A percentile compares a stretch with the other conserved stretches of the same genome.
Conservation (phyloP, 176 grass and related monocot species). For the Musa acuminata region DNA sequence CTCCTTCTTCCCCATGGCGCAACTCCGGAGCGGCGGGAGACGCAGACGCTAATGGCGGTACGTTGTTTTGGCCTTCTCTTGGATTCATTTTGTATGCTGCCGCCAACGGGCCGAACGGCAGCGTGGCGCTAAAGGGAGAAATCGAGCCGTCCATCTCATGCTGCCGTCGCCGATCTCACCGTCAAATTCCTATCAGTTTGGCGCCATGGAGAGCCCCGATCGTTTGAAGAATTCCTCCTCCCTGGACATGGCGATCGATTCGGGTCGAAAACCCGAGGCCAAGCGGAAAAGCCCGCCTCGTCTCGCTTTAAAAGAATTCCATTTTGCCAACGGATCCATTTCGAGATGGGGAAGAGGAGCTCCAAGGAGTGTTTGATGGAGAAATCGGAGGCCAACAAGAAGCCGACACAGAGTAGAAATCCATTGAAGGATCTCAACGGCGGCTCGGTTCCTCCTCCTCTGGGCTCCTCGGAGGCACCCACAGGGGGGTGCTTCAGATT, state of each 20-base stretch:
- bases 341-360: neutral
- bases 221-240: neutral
- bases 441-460: neutral
- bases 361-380: neutral
- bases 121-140: neutral
- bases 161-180: neutral
- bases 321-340: slow-evolving; percentile 1
- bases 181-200: neutral
- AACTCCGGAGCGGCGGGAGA: too few relatives aligned
- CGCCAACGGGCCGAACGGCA: neutral
- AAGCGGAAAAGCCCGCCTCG: neutral
- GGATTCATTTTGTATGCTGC: too few relatives aligned
- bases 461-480: neutral
- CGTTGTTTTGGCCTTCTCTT: too few relatives aligned
- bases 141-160: neutral
- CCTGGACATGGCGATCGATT: neutral
- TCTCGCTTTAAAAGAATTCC: slow-evolving; percentile 11
- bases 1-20: slow-evolving; percentile 4
- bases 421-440: slow-evolving; percentile 5
- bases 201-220: neutral
- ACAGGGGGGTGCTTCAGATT: slow-evolving; percentile 21
- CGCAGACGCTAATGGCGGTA: too few relatives aligned
- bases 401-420: neutral
- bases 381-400: neutral
- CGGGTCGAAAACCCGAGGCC: neutral